Evolutionary conservation across 345 rosid genomes (phyloP), one percentile per base, ranked within the genome.

Genomic region (Rhizophora mangle): DNA sequence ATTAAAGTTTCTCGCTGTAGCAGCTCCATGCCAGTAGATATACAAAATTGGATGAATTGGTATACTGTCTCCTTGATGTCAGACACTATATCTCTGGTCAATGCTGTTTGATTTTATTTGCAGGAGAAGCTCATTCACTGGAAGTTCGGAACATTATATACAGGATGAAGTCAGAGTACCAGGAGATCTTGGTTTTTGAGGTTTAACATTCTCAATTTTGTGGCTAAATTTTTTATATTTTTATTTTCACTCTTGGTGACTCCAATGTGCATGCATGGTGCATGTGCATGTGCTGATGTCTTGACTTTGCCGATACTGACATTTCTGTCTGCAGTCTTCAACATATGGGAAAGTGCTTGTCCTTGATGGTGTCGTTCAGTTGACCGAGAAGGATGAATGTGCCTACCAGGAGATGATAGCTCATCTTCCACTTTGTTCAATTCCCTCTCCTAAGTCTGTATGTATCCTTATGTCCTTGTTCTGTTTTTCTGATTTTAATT

Each of bases 331-430:
- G 84, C 87, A 95, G 99, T 92, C 99, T 68, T 77, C 83, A 43
- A 63, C 87, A 43, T 92, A 95, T 63, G 99, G 99, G 46, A 95
- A 86, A 75, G 99, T 95, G 78, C 99, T 95, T 74, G 99, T 95
- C 77, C 92, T 95, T 68, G 99, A 95, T 79, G 97, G 99, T 53
- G 85, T 95, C 57, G 84, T 95, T 71, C 98, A 95, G 78, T 78
- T 95, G 82, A 95, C 98, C 11, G 97, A 95, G 85, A 95, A 86
- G 77, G 98, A 95, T 82, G 98, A 90, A 81, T 92, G 82, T 78
- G 99, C 97, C 46, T 92, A 95, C 82, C 99, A 95, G 82, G 99
- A 95, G 87, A 95, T 95, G 99, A 95, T 95, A 66, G 82, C 93
- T 49, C 99, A 95, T 83, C 91, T 95, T 71, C 98, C 99, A 58